A percentile compares a stretch with the other conserved stretches of the same genome.
Evolutionary conservation across 2,329 filamentous ascomycete genomes (phyloP).

Genomic region (Neocucurbitaria cava): DNA sequence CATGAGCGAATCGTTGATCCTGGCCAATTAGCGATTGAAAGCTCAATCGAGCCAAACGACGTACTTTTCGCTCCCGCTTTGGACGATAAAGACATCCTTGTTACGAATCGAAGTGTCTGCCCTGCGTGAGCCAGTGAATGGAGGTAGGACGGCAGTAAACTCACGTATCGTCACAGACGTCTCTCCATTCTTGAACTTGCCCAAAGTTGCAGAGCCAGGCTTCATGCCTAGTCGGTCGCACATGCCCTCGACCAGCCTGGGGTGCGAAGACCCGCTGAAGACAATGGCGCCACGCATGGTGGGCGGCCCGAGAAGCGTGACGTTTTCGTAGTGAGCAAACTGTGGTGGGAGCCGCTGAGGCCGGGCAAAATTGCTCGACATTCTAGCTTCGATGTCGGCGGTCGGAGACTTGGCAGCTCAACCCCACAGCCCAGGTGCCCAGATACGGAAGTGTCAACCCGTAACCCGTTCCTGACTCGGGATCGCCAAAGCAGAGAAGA

Average conservation of each 20-base stretch:
- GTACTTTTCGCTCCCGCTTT: slow-evolving; percentile 86
- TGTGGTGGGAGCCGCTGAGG: slow-evolving; percentile 23
- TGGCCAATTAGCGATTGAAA: slow-evolving; percentile 39
- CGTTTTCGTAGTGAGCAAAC: slow-evolving; percentile 36
- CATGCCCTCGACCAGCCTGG: slow-evolving; percentile 68
- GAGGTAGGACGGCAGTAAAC: slow-evolving; percentile 20
- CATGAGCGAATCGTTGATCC: slow-evolving; percentile 98
- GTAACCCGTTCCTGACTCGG: slow-evolving; percentile 10
- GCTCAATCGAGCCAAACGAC: slow-evolving; percentile 21
- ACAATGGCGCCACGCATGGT: slow-evolving; percentile 72
- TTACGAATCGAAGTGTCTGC: slow-evolving; percentile 79
- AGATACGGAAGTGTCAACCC: slow-evolving; percentile 3
- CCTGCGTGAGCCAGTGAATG: slow-evolving; percentile 21
- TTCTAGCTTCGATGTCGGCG: slow-evolving; percentile 16
- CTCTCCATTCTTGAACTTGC: slow-evolving; percentile 74
- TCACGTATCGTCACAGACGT: slow-evolving; percentile 71
- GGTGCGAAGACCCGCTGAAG: slow-evolving; percentile 72
- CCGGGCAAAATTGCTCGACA: slow-evolving; percentile 34
- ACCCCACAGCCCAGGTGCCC: slow-evolving; percentile 8
- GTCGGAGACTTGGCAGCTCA: slow-evolving; percentile 6
- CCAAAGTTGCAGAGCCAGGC: slow-evolving; percentile 65
- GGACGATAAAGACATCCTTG: slow-evolving; percentile 98
- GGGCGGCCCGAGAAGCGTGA: slow-evolving; percentile 44
- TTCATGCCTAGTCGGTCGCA: slow-evolving; percentile 70
- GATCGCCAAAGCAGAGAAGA: background rate